These are phyloP conservation scores for Fusarium continuum DNA, from an alignment of 2,329 filamentous ascomycete species.

Conservation along the genomic window DNA sequence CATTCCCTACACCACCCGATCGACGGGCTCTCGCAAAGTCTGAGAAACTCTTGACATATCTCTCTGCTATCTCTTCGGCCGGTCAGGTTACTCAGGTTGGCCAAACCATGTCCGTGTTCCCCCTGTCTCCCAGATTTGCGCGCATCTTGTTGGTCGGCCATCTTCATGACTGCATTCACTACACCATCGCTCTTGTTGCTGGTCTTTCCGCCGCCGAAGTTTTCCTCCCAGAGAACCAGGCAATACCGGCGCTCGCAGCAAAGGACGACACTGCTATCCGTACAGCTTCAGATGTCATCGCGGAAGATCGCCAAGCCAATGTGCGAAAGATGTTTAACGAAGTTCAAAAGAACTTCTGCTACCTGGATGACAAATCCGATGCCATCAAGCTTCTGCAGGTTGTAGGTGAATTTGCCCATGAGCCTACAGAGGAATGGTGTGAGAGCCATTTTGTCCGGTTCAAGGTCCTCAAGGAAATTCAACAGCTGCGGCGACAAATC, in stretches of 20 bases:
- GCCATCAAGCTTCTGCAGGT: constrained; percentile 91
- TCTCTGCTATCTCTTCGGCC: constrained; percentile 77
- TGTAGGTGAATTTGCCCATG: constrained; percentile 85
- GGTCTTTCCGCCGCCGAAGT: constrained; percentile 88
- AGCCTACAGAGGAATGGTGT: constrained; percentile 78
- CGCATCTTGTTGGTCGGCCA: constrained; percentile 92
- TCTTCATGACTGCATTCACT: constrained; percentile 81
- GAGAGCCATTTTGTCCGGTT: constrained; percentile 83
- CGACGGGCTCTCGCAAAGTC: constrained; percentile 79
- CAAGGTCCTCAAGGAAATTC: constrained; percentile 87
- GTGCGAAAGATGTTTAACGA: constrained; percentile 70
- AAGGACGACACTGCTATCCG: constrained; percentile 60
- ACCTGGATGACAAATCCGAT: constrained; percentile 83
- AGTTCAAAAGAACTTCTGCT: constrained; percentile 81
- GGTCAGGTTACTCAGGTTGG: constrained; percentile 84
- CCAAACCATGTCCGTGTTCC: constrained; percentile 85
- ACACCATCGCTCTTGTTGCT: constrained; percentile 88
- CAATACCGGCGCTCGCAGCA: constrained; percentile 66
- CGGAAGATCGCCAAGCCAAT: constrained; percentile 74
- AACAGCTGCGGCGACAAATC: constrained; percentile 84
- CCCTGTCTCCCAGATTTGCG: constrained; percentile 87
- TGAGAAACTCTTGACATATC: constrained; percentile 84
- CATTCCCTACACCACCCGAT: constrained; percentile 91
- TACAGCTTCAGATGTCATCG: constrained; percentile 73
- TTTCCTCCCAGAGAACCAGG: constrained; percentile 83